Evolutionary conservation across 345 rosid genomes (phyloP), one percentile per base, ranked within the genome.

Genomic region (Lepidium sativum): DNA sequence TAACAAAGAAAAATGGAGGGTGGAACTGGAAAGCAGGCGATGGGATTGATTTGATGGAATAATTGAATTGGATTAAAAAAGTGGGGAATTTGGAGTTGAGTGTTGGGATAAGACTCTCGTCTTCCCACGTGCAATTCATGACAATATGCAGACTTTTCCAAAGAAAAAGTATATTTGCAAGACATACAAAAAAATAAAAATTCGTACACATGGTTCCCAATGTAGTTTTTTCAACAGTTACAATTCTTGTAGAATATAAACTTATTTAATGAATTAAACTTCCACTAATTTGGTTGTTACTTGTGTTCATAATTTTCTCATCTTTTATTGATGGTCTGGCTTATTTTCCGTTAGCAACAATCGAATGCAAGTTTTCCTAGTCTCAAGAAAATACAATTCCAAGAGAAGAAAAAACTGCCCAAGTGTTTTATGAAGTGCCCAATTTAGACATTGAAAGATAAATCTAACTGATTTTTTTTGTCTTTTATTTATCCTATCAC

Each of bases 71-170:
- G 6, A 27, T 18, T 0, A n/a, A 31, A 62, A 48, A 48, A 15
- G 37, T 60, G 61, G 62, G 7, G 23, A 52, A 15, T 43, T 69
- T 60, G 68, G 61, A 69, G 32, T 42, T 32, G 60, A 32, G 47
- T 60, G 43, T 59, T 12, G n/a, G 27, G 27, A 41, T 51, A 42
- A 37, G 67, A 60, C 73, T 60, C 73, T 60, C 23, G 14, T 54
- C 53, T 23, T 51, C 67, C 38, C 73, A 69, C 61, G 61, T 69
- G 67, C 9, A 32, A 9, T 12, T 52, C 61, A 40, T 69, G 73
- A 47, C 40, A 41, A 32, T 14, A 56, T 17, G 15, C 27, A 15
- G 13, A 27, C 31, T 27, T 27, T 27, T 27, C 6, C 31, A 42
- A 8, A 8, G 1, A 6, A 8, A 13, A 23, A 27, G 5, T 12